Base-by-base conservation (phyloP, 73 alveolate genomes). In the Breviolum minutum region DNA sequence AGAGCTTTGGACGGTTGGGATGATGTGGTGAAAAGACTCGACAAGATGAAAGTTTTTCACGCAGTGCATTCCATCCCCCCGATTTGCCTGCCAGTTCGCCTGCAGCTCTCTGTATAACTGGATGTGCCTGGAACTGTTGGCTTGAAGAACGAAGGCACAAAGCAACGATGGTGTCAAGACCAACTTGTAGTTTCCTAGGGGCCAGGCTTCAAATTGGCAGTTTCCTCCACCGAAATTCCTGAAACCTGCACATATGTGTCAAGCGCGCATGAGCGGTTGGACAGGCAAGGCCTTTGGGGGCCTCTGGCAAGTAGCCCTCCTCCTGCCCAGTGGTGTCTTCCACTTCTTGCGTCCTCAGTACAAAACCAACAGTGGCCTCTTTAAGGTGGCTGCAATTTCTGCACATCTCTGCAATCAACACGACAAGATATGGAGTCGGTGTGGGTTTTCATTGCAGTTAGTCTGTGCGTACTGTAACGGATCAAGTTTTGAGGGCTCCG, bases 51-150 rank as follows among this genome's bases (percentile, higher is more conserved):
- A 2, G 54, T 40, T 40, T 40, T 22, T 68, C 77, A 2, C n/a
- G 77, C 24, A 68, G 24, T 14, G 77, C 24, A 14, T 14, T 22
- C 77, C 77, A 68, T 68, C 77, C 17, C 24, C 4, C 24, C 77
- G 8, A 32, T 24, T 10, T 6, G 90, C 98, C 98, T 92, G 98
- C 98, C 98, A 92, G 68, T 92, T 92, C 17, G 98, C 98, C 32
- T 92, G 98, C 63, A 92, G 98, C 7, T 74, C 90, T 61, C 98
- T 92, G 98, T 92, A 92, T 81, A 92, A 26, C 68, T 74, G 98
- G 30, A 92, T 74, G 90, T 92, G 98, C 98, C 98, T 92, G 66
- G 7, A 27, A 26, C 73, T 16, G 79, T 16, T 19, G 79, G 27
- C 26, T 69, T 69, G 79, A 16, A 16, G 30, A 77, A 77, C 63